Percentiles rank a stretch among this genome's conserved stretches.
Conservation (phyloP, 2,329 filamentous ascomycete genomes). For the Aspergillus fumigatus region DNA sequence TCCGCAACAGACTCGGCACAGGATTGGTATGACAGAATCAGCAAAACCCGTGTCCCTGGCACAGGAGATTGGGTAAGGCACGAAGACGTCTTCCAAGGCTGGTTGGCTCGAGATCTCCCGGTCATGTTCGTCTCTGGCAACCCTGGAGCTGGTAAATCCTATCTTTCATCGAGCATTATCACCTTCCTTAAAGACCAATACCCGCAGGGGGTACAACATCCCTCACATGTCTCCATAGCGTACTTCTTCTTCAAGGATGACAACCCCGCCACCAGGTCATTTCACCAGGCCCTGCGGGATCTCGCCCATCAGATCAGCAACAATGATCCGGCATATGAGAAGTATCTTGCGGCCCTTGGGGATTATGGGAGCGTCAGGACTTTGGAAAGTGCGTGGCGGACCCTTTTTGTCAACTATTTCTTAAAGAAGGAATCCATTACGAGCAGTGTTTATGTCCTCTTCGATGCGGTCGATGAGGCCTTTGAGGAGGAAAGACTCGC, state of each 20-base stretch:
- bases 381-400: constrained; percentile 42
- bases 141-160: constrained; percentile 47
- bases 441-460: constrained; percentile 41
- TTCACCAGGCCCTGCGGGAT: constrained; percentile 44
- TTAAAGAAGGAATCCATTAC: constrained; percentile 25
- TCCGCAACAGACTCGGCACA: constrained; percentile 37
- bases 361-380: constrained; percentile 42
- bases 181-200: constrained; percentile 32
- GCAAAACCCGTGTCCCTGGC: constrained; percentile 35
- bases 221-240: constrained; percentile 28
- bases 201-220: constrained; percentile 18
- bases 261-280: constrained; percentile 44
- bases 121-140: constrained; percentile 45
- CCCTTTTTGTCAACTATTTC: constrained; percentile 40
- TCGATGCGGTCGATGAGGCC: constrained; percentile 48
- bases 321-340: constrained; percentile 44
- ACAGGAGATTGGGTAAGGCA: constrained; percentile 47
- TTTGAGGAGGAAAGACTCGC: constrained; percentile 35
- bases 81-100: constrained; percentile 38
- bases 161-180: constrained; percentile 43
- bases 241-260: constrained; percentile 50
- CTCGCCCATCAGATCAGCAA: constrained; percentile 47
- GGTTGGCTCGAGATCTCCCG: constrained; percentile 37
- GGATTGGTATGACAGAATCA: constrained; percentile 42
- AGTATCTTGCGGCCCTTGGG: constrained; percentile 34